These are phyloP conservation scores for Entomortierella chlamydospora DNA, from an alignment of 192 early-diverging fungal genomes.

Conservation along the genomic window DNA sequence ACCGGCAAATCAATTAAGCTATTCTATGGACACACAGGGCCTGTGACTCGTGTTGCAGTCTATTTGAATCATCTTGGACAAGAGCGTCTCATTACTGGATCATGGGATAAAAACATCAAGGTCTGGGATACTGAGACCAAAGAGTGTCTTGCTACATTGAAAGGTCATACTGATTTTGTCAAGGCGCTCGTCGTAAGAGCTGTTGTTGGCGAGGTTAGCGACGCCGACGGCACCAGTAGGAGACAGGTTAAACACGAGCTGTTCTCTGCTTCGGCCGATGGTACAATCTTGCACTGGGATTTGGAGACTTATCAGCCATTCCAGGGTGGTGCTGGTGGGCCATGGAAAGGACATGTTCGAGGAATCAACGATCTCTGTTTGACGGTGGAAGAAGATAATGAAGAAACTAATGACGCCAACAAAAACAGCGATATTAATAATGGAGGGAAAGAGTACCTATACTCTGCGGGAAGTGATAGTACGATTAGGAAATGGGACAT, in stretches of 20 bases:
- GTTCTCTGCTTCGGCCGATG: conserved; percentile 88
- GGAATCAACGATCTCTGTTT: conserved; percentile 49
- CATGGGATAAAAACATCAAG: conserved; percentile 94
- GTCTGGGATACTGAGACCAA: conserved; percentile 86
- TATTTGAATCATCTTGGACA: conserved; percentile 60
- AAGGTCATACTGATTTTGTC: conserved; percentile 91
- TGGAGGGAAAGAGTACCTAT: conserved; percentile 61
- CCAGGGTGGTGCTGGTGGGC: conserved; percentile 32
- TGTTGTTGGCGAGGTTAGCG: background rate
- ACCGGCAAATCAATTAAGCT: conserved; percentile 62
- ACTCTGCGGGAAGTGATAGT: conserved; percentile 74
- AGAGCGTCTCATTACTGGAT: conserved; percentile 82
- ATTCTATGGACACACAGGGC: conserved; percentile 76
- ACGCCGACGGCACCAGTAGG: background rate
- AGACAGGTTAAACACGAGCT: conserved; percentile 54
- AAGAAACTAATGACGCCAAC: conserved; percentile 7
- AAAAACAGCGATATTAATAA: conserved; percentile 45
- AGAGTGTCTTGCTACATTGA: conserved; percentile 72
- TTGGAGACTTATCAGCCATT: conserved; percentile 64
- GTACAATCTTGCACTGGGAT: conserved; percentile 82
- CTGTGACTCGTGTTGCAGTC: conserved; percentile 74
- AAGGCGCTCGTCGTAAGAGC: conserved; percentile 73
- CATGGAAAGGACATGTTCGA: conserved; percentile 46
- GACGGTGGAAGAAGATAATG: conserved; percentile 40
- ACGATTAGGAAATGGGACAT: conserved; percentile 75